These are phyloP conservation scores for Aspergillus heteromorphus DNA, from an alignment of 495 filamentous ascomycete species.

Conservation along the genomic window DNA sequence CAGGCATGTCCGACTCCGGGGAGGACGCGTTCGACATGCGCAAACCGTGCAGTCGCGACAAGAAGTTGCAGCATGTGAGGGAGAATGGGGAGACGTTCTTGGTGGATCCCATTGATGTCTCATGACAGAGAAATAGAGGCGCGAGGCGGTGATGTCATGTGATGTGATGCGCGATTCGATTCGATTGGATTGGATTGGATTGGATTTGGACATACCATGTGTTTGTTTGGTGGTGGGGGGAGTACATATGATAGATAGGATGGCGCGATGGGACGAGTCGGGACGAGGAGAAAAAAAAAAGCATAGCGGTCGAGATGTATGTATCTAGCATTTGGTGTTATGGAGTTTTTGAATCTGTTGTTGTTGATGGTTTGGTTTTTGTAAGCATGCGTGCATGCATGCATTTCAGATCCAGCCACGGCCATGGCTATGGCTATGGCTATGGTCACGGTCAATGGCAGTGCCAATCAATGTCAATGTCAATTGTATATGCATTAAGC, in stretches of 20 bases:
- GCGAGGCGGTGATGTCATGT: background rate
- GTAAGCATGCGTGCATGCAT: background rate
- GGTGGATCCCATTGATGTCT: slow-evolving; percentile 82
- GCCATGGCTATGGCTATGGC: too few species aligned
- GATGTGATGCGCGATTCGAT: too few species aligned
- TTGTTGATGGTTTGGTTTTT: background rate
- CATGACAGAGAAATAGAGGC: too few species aligned
- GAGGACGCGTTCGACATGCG: slow-evolving; percentile 97
- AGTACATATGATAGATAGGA: background rate
- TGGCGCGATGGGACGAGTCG: background rate
- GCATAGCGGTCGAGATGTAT: background rate
- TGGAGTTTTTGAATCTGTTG: slow-evolving; percentile 8
- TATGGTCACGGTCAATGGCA: too few species aligned
- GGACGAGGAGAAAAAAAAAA: too few species aligned
- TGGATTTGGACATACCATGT: too few species aligned
- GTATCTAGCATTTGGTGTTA: slow-evolving; percentile 16
- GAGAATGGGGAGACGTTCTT: slow-evolving; percentile 75
- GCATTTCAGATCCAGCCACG: too few species aligned
- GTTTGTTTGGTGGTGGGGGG: background rate
- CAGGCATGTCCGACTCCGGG: slow-evolving; percentile 44
- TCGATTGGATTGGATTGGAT: too few species aligned
- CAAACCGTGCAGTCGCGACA: slow-evolving; percentile 82
- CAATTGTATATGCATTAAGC: slow-evolving; percentile 4
- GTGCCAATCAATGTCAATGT: too few species aligned
- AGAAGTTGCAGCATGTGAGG: slow-evolving; percentile 67